Evolutionary conservation across 139 green algal species (phyloP).

Genomic region (Ostreobium quekettii): DNA sequence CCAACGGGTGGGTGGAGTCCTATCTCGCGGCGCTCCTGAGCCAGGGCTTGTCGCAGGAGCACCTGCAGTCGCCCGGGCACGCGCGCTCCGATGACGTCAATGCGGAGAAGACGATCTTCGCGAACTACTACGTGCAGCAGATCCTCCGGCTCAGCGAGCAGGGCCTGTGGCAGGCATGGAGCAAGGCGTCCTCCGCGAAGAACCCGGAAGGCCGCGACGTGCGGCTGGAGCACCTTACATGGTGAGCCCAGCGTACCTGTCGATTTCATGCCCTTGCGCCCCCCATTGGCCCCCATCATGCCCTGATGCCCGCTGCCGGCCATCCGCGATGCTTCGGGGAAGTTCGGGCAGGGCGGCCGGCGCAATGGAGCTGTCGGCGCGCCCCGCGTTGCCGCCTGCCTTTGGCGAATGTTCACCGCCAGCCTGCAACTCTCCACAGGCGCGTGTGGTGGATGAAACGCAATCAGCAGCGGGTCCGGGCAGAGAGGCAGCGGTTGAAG

Average conservation of each 20-base stretch:
- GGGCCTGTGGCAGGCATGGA: constrained; percentile 57
- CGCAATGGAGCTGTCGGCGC: too few relatives aligned
- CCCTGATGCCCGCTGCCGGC: too few relatives aligned
- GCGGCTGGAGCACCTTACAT: constrained; percentile 71
- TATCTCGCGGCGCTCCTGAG: constrained; percentile 64
- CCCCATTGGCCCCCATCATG: too few relatives aligned
- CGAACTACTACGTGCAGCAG: constrained; percentile 71
- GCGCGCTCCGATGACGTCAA: constrained; percentile 14
- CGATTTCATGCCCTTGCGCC: too few relatives aligned
- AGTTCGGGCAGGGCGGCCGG: too few relatives aligned
- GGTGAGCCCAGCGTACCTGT: too few relatives aligned
- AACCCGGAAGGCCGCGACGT: constrained; percentile 52
- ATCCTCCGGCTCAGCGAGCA: constrained; percentile 67
- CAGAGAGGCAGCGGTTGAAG: not conserved
- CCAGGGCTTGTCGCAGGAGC: constrained; percentile 25
- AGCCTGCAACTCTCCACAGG: too few relatives aligned
- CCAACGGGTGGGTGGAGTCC: constrained; percentile 67
- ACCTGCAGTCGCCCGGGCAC: not conserved
- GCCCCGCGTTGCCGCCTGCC: too few relatives aligned
- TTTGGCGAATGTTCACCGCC: too few relatives aligned
- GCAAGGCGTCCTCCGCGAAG: constrained; percentile 36
- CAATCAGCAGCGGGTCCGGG: constrained; percentile 27
- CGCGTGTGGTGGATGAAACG: constrained; percentile 80
- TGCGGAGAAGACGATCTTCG: constrained; percentile 21
- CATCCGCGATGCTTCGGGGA: too few relatives aligned